phyloP scores from a whole-genome alignment of 2,329 filamentous ascomycete species.

The Curvularia lunata region DNA sequence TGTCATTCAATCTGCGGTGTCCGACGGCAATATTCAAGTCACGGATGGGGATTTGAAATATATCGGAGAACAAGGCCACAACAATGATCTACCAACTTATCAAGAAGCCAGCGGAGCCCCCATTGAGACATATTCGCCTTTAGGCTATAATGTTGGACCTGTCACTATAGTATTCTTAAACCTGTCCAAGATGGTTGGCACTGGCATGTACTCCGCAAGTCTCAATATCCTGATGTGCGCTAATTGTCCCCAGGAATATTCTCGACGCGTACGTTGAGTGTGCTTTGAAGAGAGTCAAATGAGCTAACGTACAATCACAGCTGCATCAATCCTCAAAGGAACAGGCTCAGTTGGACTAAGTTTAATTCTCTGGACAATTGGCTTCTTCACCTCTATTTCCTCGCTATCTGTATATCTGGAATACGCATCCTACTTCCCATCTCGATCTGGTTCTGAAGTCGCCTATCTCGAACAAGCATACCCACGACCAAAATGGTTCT shows the following conservation, averaged over 20 bases:
- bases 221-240: neutral
- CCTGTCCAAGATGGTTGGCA: slow-evolving; percentile 42
- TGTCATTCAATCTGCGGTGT: neutral
- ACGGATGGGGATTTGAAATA: neutral
- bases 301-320: slow-evolving; percentile 18
- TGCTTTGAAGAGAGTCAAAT: slow-evolving; percentile 1
- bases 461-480: slow-evolving; percentile 42
- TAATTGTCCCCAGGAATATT: neutral
- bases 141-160: slow-evolving; percentile 43
- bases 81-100: slow-evolving; percentile 28
- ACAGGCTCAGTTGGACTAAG: slow-evolving; percentile 38
- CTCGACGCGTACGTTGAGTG: neutral
- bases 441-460: slow-evolving; percentile 39
- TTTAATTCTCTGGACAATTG: slow-evolving; percentile 40
- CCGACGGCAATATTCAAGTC: neutral
- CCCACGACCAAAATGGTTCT: slow-evolving; percentile 36
- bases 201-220: slow-evolving; percentile 26
- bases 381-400: slow-evolving; percentile 36
- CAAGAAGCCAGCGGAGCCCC: slow-evolving; percentile 42
- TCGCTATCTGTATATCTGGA: slow-evolving; percentile 37
- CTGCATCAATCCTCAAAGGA: slow-evolving; percentile 25
- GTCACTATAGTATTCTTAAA: slow-evolving; percentile 40
- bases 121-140: slow-evolving; percentile 37
- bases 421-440: slow-evolving; percentile 37
- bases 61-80: slow-evolving; percentile 30